Evolutionary conservation across 2,329 filamentous ascomycete species (phyloP).

Genomic region (Leptodontidium sp.): DNA sequence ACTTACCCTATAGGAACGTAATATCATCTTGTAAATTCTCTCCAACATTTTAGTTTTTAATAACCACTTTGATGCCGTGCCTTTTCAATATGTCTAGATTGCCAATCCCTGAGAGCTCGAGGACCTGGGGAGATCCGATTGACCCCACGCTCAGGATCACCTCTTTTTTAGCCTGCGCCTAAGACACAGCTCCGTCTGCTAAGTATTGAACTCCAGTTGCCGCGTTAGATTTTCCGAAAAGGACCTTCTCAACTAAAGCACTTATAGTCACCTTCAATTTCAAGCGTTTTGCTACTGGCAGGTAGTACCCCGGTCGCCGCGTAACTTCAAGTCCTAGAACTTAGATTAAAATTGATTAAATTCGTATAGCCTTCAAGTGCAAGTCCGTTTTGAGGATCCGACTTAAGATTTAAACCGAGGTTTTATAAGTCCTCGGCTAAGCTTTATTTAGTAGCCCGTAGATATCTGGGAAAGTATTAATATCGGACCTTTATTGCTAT

Average conservation of each 20-base stretch:
- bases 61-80: conserved; percentile 24
- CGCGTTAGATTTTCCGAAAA: background rate
- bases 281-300: background rate
- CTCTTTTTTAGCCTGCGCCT: background rate
- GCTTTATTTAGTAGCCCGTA: background rate
- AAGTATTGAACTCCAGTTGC: background rate
- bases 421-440: background rate
- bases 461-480: background rate
- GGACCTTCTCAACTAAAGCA: background rate
- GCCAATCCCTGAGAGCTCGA: conserved; percentile 48
- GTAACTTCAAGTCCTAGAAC: background rate
- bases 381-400: conserved; percentile 22
- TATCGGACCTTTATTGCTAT: background rate
- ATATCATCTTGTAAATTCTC: conserved; percentile 48
- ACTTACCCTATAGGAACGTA: background rate
- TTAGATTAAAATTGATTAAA: conserved; percentile 23
- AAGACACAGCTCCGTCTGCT: background rate
- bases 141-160: conserved; percentile 45
- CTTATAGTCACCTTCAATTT: background rate
- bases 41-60: conserved; percentile 50
- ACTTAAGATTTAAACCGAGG: conserved; percentile 1
- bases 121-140: conserved; percentile 42
- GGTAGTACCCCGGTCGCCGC: background rate
- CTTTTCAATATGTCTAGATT: conserved; percentile 17
- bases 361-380: conserved; percentile 26